A percentile compares a stretch with the other conserved stretches of the same genome.
phyloP scores from a whole-genome alignment of 306 rosid genomes.

The Casuarina cunninghamiana region DNA sequence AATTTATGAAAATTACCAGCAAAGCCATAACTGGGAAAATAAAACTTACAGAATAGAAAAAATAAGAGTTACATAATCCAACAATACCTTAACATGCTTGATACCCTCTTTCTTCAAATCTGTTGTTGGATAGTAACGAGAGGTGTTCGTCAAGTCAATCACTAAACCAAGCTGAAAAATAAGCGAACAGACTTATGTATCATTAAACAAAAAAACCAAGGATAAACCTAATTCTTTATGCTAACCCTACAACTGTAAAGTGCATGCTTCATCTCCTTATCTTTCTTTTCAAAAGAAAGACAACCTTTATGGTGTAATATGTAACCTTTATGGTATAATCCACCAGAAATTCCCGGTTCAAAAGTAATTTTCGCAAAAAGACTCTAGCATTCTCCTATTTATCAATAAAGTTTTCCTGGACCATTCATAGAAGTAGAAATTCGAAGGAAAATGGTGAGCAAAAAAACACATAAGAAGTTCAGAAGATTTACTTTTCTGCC shows the following conservation, averaged over 20 bases:
- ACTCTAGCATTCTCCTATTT: neutral
- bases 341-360: neutral
- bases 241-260: neutral
- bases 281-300: neutral
- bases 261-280: neutral
- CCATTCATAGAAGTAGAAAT: neutral
- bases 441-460: neutral
- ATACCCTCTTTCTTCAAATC: constrained; percentile 96
- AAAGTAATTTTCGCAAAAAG: neutral
- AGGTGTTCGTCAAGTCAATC: constrained; percentile 93
- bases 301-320: neutral
- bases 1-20: neutral
- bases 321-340: neutral
- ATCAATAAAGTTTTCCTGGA: neutral
- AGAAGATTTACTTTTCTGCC: constrained; percentile 74
- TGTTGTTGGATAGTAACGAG: constrained; percentile 76
- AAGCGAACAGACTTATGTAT: constrained; percentile 28
- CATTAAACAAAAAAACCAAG: neutral
- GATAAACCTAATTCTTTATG: neutral
- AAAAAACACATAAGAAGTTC: constrained; percentile 3
- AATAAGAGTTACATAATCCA: constrained; percentile 15
- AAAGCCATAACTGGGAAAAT: neutral
- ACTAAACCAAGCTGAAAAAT: constrained; percentile 93
- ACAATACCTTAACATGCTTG: constrained; percentile 85
- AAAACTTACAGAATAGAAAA: neutral